A percentile compares a stretch with the other conserved stretches of the same genome.
Conservation (phyloP, 768 basidiomycete species). For the Rubroboletus pulcherrimus region DNA sequence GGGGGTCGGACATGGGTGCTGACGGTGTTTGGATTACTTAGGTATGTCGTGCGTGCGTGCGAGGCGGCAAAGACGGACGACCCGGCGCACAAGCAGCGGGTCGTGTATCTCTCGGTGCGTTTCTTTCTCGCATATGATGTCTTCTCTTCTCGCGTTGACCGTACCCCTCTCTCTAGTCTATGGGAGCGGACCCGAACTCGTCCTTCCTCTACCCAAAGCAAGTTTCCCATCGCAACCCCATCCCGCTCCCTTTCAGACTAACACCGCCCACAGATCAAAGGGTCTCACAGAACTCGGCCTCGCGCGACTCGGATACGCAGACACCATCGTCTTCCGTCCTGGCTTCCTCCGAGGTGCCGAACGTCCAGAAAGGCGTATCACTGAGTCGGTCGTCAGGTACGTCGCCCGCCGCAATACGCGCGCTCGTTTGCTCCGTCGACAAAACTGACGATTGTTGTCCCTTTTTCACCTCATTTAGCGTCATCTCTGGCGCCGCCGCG, state of each 20-base stretch:
- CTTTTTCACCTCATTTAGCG: slow-evolving; percentile 21
- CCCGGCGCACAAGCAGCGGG: slow-evolving; percentile 45
- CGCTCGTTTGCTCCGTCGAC: not conserved
- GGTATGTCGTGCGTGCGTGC: slow-evolving; percentile 75
- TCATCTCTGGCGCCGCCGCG: slow-evolving; percentile 36
- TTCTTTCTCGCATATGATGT: not conserved
- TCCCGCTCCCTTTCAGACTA: not conserved
- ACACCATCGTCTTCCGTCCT: slow-evolving; percentile 70
- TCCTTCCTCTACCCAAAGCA: slow-evolving; percentile 50
- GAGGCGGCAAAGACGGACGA: slow-evolving; percentile 54
- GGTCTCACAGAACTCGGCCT: slow-evolving; percentile 70
- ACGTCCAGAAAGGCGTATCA: slow-evolving; percentile 37
- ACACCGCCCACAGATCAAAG: slow-evolving; percentile 49
- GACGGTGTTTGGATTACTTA: slow-evolving; percentile 15
- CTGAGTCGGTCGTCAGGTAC: slow-evolving; percentile 44
- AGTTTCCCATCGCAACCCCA: not conserved
- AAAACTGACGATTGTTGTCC: not conserved
- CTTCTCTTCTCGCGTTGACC: not conserved
- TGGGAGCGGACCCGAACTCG: slow-evolving; percentile 47
- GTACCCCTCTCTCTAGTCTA: slow-evolving; percentile 34
- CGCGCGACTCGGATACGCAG: slow-evolving; percentile 63
- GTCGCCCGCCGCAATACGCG: slow-evolving; percentile 6
- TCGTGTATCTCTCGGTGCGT: slow-evolving; percentile 64
- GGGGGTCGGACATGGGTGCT: not conserved
- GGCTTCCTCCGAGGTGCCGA: slow-evolving; percentile 47